Conservation (phyloP, 2,329 filamentous ascomycete genomes). For the Didymella arachidicola region DNA sequence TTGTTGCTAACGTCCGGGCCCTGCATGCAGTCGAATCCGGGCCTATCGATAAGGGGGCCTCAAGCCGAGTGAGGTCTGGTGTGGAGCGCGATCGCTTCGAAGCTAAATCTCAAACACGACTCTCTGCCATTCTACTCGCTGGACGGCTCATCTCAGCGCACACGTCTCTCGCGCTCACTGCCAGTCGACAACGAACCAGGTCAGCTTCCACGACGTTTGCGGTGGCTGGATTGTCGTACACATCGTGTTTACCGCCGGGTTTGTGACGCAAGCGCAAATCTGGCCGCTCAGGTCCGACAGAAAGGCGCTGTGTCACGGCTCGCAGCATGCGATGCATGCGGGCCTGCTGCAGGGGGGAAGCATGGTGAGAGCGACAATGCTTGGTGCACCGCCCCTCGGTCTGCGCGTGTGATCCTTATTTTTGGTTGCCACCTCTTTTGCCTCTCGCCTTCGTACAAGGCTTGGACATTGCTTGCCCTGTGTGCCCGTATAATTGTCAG, state of each 20-base stretch:
- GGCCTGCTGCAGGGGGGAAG: slow-evolving; percentile 16
- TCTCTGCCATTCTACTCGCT: slow-evolving; percentile 29
- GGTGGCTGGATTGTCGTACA: slow-evolving; percentile 19
- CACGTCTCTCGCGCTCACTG: slow-evolving; percentile 19
- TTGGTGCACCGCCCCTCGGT: slow-evolving; percentile 25
- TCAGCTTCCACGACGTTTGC: slow-evolving; percentile 15
- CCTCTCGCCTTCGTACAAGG: slow-evolving; percentile 14
- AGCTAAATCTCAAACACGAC: slow-evolving; percentile 36
- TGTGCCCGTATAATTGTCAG: neutral
- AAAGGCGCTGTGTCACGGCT: slow-evolving; percentile 16
- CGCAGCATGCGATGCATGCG: slow-evolving; percentile 19
- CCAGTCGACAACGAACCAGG: slow-evolving; percentile 28
- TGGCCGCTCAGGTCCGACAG: slow-evolving; percentile 13
- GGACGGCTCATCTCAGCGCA: slow-evolving; percentile 24
- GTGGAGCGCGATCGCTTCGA: slow-evolving; percentile 30
- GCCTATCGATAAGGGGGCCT: slow-evolving; percentile 37
- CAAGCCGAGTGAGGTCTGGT: slow-evolving; percentile 23
- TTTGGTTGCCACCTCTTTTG: slow-evolving; percentile 25
- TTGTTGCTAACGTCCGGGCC: slow-evolving; percentile 13
- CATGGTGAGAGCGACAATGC: slow-evolving; percentile 17
- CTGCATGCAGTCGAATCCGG: slow-evolving; percentile 27
- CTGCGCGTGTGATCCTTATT: slow-evolving; percentile 31
- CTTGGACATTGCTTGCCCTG: slow-evolving; percentile 11
- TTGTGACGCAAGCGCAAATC: slow-evolving; percentile 27
- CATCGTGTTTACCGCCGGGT: slow-evolving; percentile 29